Conservation (phyloP, 2,329 filamentous ascomycete genomes). For the Samsoniella hepiali region DNA sequence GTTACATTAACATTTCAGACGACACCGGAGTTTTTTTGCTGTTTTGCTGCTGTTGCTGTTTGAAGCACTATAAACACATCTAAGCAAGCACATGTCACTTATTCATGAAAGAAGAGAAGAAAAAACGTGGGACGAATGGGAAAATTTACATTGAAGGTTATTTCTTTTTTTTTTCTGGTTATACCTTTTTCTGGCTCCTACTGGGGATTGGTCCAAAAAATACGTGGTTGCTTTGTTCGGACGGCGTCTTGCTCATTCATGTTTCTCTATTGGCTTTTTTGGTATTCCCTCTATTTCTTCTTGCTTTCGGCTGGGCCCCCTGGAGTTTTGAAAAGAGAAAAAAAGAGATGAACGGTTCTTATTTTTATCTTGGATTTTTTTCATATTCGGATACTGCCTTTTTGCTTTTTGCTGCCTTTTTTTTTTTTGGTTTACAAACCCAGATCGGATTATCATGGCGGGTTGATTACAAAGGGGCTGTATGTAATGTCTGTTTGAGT, state of each 20-base stretch:
- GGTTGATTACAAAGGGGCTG: not conserved
- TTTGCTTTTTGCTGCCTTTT: not conserved
- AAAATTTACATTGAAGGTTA: conserved; percentile 3
- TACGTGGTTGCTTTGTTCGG: not conserved
- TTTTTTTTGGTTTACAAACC: not conserved
- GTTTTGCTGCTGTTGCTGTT: not conserved
- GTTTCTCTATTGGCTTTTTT: not conserved
- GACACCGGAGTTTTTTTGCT: conserved; percentile 5
- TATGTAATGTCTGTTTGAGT: conserved; percentile 12
- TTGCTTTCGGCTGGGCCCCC: not conserved
- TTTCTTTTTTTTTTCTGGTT: not conserved
- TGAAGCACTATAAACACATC: not conserved
- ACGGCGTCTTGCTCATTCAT: not conserved
- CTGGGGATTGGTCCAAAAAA: not conserved
- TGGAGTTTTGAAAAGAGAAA: not conserved
- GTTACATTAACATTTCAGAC: not conserved
- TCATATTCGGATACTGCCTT: not conserved
- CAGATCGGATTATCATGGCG: not conserved
- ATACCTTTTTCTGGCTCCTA: not conserved
- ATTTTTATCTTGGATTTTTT: not conserved
- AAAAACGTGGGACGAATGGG: conserved; percentile 2
- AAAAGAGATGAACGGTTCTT: not conserved
- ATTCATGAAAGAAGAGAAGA: not conserved
- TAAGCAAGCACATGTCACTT: conserved; percentile 1
- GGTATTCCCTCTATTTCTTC: not conserved